phyloP scores from a whole-genome alignment of 352 stramenopile species.

The Halophytophthora polymorphica region DNA sequence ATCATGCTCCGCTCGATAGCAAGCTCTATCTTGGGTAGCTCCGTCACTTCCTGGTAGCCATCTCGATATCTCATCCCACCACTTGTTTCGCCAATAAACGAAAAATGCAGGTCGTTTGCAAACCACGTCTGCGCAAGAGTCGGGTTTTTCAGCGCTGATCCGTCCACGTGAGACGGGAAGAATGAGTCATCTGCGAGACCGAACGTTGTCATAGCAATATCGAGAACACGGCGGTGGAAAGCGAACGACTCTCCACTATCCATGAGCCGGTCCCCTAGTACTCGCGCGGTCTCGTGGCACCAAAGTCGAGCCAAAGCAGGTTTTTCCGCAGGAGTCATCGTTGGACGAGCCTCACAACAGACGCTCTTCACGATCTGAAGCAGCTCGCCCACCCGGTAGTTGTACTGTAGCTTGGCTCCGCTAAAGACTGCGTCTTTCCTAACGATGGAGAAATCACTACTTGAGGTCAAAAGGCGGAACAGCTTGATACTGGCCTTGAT shows the following conservation, averaged over 20 bases:
- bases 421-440: conserved; percentile 9
- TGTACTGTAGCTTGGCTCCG: conserved; percentile 47
- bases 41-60: conserved; percentile 55
- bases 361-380: conserved; percentile 43
- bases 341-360: conserved; percentile 33
- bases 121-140: conserved; percentile 35
- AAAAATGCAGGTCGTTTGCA: conserved; percentile 44
- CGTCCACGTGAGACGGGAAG: conserved; percentile 19
- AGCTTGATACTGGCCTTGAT: conserved; percentile 60
- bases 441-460: conserved; percentile 26
- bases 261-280: conserved; percentile 50
- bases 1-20: conserved; percentile 60
- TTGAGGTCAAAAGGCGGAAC: conserved; percentile 35
- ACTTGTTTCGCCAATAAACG: conserved; percentile 50
- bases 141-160: conserved; percentile 11
- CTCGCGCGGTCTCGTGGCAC: conserved; percentile 63
- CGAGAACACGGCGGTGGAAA: conserved; percentile 46
- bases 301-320: conserved; percentile 50
- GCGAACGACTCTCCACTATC: conserved; percentile 24
- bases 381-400: conserved; percentile 37
- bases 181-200: conserved; percentile 38
- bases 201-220: conserved; percentile 47
- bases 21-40: conserved; percentile 48
- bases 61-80: conserved; percentile 31
- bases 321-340: conserved; percentile 42